Percentiles rank a stretch among this genome's conserved stretches.
Conservation (phyloP, 1,284 basidiomycete genomes). For the Trametes versicolor region DNA sequence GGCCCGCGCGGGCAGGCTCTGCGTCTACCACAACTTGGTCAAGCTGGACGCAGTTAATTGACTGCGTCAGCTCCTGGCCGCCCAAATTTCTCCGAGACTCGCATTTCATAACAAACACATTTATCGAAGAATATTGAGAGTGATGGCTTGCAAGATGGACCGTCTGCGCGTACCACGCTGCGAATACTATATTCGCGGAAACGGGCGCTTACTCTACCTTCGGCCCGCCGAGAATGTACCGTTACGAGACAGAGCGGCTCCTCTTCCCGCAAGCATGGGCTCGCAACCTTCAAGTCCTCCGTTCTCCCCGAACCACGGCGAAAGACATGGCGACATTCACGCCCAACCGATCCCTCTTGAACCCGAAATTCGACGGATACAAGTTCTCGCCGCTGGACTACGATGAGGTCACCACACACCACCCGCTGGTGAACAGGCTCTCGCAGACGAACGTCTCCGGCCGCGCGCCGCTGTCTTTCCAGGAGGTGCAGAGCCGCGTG, state of each 20-base stretch:
- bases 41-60: too few species aligned
- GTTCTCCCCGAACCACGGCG: neutral
- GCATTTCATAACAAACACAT: too few species aligned
- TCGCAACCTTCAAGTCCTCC: neutral
- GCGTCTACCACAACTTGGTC: too few species aligned
- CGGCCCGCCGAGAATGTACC: constrained; percentile 16
- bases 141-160: too few species aligned
- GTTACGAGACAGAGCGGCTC: constrained; percentile 6
- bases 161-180: too few species aligned
- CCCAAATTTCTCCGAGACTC: too few species aligned
- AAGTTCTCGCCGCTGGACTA: constrained; percentile 71
- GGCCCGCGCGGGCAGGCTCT: too few species aligned
- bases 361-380: constrained; percentile 88
- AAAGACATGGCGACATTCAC: constrained; percentile 42
- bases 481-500: constrained; percentile 87
- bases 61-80: too few species aligned
- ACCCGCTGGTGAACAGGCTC: constrained; percentile 59
- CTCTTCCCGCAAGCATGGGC: neutral
- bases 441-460: constrained; percentile 72
- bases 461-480: constrained; percentile 70
- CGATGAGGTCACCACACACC: constrained; percentile 61
- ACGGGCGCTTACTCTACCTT: too few species aligned
- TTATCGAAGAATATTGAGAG: too few species aligned
- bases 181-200: too few species aligned
- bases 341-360: constrained; percentile 63